A percentile compares a stretch with the other conserved stretches of the same genome.
These are phyloP conservation scores for Pholiota conissans DNA, from an alignment of 768 basidiomycete species.

Conservation along the genomic window DNA sequence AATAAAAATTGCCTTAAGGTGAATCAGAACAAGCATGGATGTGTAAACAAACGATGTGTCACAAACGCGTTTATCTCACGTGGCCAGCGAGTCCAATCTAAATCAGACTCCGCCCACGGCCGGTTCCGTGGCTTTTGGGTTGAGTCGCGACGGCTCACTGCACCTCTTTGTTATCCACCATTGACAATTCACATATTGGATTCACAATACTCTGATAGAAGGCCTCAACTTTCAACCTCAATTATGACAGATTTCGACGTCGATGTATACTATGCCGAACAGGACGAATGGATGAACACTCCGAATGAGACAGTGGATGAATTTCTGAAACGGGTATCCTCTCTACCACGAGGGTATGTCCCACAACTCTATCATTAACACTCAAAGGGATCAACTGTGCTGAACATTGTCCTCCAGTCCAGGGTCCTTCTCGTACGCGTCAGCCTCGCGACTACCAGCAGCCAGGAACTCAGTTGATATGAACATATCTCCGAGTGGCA, in stretches of 20 bases:
- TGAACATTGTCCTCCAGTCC: slow-evolving; percentile 2
- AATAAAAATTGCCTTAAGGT: neutral
- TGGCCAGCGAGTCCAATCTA: neutral
- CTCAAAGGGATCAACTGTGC: neutral
- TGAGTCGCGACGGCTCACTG: neutral
- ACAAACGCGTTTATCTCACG: neutral
- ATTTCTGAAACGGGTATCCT: slow-evolving; percentile 37
- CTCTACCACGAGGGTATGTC: slow-evolving; percentile 20
- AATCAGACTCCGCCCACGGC: neutral
- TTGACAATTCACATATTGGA: neutral
- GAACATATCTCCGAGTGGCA: slow-evolving; percentile 2
- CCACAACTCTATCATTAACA: slow-evolving; percentile 7
- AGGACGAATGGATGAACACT: slow-evolving; percentile 51
- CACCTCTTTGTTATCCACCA: neutral
- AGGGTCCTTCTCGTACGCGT: slow-evolving; percentile 6
- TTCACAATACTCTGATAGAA: neutral
- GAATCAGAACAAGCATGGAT: neutral
- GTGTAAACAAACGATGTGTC: neutral
- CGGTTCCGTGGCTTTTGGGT: neutral
- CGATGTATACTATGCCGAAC: slow-evolving; percentile 54
- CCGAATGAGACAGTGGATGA: slow-evolving; percentile 54
- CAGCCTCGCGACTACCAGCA: slow-evolving; percentile 13
- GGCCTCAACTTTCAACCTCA: neutral
- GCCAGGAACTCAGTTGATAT: slow-evolving; percentile 1
- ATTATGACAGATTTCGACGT: slow-evolving; percentile 31